phyloP scores from a whole-genome alignment of 768 basidiomycete species.

The Lactarius sp. region DNA sequence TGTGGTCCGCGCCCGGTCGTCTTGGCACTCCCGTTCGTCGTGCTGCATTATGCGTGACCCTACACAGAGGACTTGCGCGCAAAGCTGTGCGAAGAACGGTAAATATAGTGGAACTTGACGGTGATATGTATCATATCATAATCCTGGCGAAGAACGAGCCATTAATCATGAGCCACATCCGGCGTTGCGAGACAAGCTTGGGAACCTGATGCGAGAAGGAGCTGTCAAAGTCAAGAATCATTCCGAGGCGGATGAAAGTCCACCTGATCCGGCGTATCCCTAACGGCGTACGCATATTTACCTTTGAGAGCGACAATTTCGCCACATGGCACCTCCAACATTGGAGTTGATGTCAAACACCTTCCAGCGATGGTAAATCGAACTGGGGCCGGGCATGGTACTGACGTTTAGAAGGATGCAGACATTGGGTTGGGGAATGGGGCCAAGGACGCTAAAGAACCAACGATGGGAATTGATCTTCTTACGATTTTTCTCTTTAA shows the following conservation, averaged over 20 bases:
- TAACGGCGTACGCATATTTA: conserved; percentile 82
- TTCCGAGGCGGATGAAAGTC: conserved; percentile 18
- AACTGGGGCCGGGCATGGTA: conserved; percentile 79
- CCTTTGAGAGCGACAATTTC: conserved; percentile 93
- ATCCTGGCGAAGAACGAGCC: too few relatives aligned
- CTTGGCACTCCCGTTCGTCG: too few relatives aligned
- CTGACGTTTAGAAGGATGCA: conserved; percentile 89
- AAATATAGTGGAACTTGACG: too few relatives aligned
- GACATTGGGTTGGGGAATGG: conserved; percentile 79
- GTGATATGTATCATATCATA: too few relatives aligned
- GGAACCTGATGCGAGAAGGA: too few relatives aligned
- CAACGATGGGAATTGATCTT: conserved; percentile 94
- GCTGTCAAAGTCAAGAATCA: too few relatives aligned
- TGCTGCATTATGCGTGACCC: too few relatives aligned
- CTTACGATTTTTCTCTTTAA: conserved; percentile 91
- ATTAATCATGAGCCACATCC: too few relatives aligned
- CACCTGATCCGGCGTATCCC: conserved; percentile 90
- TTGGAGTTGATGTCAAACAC: conserved; percentile 90
- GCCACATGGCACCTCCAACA: conserved; percentile 91
- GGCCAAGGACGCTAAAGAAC: conserved; percentile 91
- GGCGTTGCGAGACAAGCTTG: too few relatives aligned
- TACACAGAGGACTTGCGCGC: too few relatives aligned
- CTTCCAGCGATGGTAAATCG: conserved; percentile 92
- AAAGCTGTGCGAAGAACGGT: too few relatives aligned
- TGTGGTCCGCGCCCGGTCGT: too few relatives aligned